Conservation (phyloP, 805 yeast species). For the Saccharomycopsis synnaedendra region DNA sequence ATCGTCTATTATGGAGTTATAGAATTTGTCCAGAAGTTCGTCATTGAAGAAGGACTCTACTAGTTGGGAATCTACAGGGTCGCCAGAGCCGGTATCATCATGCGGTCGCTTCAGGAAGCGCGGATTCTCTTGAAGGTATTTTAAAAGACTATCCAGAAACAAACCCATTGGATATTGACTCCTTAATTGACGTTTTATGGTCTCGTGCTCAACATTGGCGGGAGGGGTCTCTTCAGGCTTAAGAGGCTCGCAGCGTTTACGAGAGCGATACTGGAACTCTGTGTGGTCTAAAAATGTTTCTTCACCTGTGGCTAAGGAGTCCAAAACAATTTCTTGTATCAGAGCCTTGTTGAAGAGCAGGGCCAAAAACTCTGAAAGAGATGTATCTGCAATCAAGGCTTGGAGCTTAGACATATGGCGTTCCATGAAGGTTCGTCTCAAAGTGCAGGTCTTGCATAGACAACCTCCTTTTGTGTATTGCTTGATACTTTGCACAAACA, state of each 20-base stretch:
- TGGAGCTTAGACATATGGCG: conserved; percentile 3
- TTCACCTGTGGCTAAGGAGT: neutral
- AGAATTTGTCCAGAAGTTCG: too few relatives aligned
- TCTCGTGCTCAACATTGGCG: neutral
- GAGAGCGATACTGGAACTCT: neutral
- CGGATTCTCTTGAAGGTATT: too few relatives aligned
- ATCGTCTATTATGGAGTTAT: conserved; percentile 50
- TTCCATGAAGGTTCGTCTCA: conserved; percentile 5
- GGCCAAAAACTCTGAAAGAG: neutral
- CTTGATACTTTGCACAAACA: conserved; percentile 2
- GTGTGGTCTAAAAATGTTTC: neutral
- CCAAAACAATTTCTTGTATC: conserved; percentile 3
- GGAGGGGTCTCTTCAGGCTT: neutral
- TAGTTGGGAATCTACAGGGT: too few relatives aligned
- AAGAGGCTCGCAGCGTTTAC: neutral
- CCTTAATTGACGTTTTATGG: neutral
- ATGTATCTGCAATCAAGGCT: neutral
- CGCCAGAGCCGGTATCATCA: too few relatives aligned
- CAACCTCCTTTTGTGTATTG: conserved; percentile 3
- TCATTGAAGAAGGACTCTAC: too few relatives aligned
- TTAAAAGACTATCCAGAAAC: too few relatives aligned
- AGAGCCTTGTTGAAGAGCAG: neutral
- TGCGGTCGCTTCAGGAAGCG: too few relatives aligned
- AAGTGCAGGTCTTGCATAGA: conserved; percentile 5
- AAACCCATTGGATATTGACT: too few relatives aligned